Evolutionary conservation across 257 asterid genomes (phyloP).

Genomic region (Solanum bulbocastanum): DNA sequence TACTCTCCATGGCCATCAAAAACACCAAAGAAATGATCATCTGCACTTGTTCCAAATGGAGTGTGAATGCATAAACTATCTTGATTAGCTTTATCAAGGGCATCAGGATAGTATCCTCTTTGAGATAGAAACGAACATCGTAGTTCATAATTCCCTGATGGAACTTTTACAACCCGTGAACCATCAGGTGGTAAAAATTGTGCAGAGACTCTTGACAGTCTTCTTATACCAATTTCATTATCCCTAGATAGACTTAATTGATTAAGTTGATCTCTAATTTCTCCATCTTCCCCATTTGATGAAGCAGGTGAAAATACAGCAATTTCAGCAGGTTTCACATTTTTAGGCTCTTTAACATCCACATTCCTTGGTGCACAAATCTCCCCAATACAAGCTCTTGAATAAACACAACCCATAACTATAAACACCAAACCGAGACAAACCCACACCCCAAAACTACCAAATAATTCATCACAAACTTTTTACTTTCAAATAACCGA

Average conservation of each 20-base stretch:
- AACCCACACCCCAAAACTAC: slow-evolving; percentile 20
- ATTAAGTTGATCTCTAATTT: slow-evolving; percentile 40
- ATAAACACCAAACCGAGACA: slow-evolving; percentile 21
- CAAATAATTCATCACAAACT: slow-evolving; percentile 27
- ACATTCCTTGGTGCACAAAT: slow-evolving; percentile 64
- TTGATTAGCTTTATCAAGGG: slow-evolving; percentile 92
- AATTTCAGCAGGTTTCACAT: slow-evolving; percentile 41
- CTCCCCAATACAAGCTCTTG: slow-evolving; percentile 79
- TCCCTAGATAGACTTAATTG: slow-evolving; percentile 45
- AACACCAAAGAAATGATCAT: slow-evolving; percentile 88
- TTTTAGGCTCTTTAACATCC: slow-evolving; percentile 36
- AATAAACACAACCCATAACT: slow-evolving; percentile 89
- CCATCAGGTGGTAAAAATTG: slow-evolving; percentile 87
- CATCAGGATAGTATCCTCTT: slow-evolving; percentile 97
- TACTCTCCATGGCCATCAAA: slow-evolving; percentile 96
- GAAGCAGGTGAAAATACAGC: slow-evolving; percentile 49
- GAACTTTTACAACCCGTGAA: slow-evolving; percentile 61
- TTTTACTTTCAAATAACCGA: background rate
- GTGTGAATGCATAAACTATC: slow-evolving; percentile 93
- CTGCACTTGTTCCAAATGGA: slow-evolving; percentile 72
- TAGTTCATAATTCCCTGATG: slow-evolving; percentile 61
- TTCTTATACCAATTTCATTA: slow-evolving; percentile 62
- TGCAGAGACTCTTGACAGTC: slow-evolving; percentile 70
- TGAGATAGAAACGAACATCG: slow-evolving; percentile 79
- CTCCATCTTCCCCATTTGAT: slow-evolving; percentile 45